Evolutionary conservation across 805 yeast species (phyloP).

Genomic region (Teunomyces kruisii): DNA sequence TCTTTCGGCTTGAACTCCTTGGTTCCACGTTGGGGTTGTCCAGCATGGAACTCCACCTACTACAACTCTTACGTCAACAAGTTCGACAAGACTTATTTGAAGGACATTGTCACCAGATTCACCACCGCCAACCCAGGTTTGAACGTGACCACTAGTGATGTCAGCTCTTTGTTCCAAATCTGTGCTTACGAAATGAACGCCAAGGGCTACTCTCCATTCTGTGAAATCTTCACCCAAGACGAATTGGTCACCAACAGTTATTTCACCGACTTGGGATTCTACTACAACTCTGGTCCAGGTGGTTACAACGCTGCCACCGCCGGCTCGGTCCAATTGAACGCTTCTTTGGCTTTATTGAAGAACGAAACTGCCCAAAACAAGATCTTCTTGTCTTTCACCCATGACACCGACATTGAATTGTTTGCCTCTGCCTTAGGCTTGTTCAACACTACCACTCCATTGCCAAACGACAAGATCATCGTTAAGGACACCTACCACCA

Average conservation of each 20-base stretch:
- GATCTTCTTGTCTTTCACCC: constrained; percentile 14
- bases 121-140: constrained; percentile 15
- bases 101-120: constrained; percentile 15
- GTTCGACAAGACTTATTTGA: constrained; percentile 20
- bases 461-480: constrained; percentile 11
- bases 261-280: constrained; percentile 10
- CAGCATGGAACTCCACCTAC: constrained; percentile 11
- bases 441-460: constrained; percentile 4
- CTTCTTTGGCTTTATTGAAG: constrained; percentile 11
- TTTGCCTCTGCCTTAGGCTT: constrained; percentile 12
- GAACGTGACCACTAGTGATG: constrained; percentile 10
- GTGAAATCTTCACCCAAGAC: constrained; percentile 14
- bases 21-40: constrained; percentile 52
- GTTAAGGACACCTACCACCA: constrained; percentile 11
- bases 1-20: constrained; percentile 58
- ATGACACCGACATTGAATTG: constrained; percentile 15
- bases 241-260: constrained; percentile 13
- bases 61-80: constrained; percentile 15
- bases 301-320: constrained; percentile 7
- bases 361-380: constrained; percentile 12
- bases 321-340: constrained; percentile 10
- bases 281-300: constrained; percentile 15
- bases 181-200: constrained; percentile 17
- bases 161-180: constrained; percentile 10
- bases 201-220: constrained; percentile 13